Evolutionary conservation across 768 basidiomycete species (phyloP).

Genomic region (Auriscalpium orientale): DNA sequence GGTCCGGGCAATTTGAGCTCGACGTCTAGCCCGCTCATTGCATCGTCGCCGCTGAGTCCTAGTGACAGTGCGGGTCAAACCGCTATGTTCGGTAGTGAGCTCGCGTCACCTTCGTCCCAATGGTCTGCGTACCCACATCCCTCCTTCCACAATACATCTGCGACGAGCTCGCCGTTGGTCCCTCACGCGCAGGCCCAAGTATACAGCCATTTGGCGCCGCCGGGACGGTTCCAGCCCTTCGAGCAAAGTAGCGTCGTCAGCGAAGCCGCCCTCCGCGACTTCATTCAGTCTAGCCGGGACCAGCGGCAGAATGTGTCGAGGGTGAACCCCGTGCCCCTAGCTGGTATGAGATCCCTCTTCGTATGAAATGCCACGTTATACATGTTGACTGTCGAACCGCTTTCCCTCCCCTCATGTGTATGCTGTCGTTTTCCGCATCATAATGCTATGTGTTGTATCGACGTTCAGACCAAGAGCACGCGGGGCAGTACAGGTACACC

Average conservation of each 20-base stretch:
- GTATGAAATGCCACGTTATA: slow-evolving; percentile 28
- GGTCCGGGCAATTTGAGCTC: slow-evolving; percentile 52
- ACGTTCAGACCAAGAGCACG: slow-evolving; percentile 25
- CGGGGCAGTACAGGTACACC: slow-evolving; percentile 28
- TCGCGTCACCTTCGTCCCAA: slow-evolving; percentile 31
- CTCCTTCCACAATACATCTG: slow-evolving; percentile 32
- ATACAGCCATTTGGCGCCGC: slow-evolving; percentile 27
- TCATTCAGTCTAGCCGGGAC: slow-evolving; percentile 66
- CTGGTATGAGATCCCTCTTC: slow-evolving; percentile 44
- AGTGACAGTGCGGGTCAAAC: slow-evolving; percentile 40
- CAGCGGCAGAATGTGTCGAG: slow-evolving; percentile 30
- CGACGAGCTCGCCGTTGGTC: slow-evolving; percentile 37
- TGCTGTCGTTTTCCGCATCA: slow-evolving; percentile 15
- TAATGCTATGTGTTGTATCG: slow-evolving; percentile 14
- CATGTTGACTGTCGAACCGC: slow-evolving; percentile 17
- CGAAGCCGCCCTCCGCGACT: slow-evolving; percentile 70
- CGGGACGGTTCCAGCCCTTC: slow-evolving; percentile 47
- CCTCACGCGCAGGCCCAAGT: slow-evolving; percentile 34
- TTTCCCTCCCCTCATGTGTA: slow-evolving; percentile 14
- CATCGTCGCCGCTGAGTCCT: slow-evolving; percentile 45
- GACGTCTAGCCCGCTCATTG: slow-evolving; percentile 54
- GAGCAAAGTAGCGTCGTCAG: slow-evolving; percentile 45
- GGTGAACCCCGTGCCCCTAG: slow-evolving; percentile 23
- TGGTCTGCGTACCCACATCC: slow-evolving; percentile 39
- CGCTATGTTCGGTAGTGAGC: slow-evolving; percentile 35